A percentile compares a stretch with the other conserved stretches of the same genome.
Conservation (phyloP, 2,329 filamentous ascomycete species). For the Pseudogymnoascus pannorum region DNA sequence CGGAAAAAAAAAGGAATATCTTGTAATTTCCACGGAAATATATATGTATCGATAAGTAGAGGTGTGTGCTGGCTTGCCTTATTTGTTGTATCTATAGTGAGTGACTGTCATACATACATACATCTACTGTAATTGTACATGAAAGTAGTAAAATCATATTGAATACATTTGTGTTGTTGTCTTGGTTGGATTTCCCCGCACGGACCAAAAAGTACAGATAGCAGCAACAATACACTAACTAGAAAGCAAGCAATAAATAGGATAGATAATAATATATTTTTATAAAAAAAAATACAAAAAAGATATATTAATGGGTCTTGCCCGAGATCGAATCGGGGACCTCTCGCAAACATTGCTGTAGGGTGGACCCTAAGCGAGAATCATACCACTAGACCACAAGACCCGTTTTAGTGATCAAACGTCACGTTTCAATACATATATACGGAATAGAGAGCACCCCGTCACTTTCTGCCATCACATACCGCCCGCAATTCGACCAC, state of each 20-base stretch:
- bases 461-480: background rate
- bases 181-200: background rate
- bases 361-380: constrained; percentile 24
- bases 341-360: constrained; percentile 13
- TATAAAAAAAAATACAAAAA: constrained; percentile 10
- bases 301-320: constrained; percentile 11
- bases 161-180: background rate
- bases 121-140: background rate
- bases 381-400: constrained; percentile 19
- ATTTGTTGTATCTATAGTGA: too few relatives aligned
- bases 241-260: too few relatives aligned
- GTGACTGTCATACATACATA: too few relatives aligned
- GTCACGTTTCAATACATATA: background rate
- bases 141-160: background rate
- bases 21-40: background rate
- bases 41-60: background rate
- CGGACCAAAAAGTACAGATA: too few relatives aligned
- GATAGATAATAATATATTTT: too few relatives aligned
- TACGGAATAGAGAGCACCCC: background rate
- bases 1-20: background rate
- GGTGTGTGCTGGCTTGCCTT: too few relatives aligned
- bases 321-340: constrained; percentile 17
- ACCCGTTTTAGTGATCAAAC: background rate
- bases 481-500: background rate
- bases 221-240: too few relatives aligned